Evolutionary conservation across 306 rosid species (phyloP).

Genomic region (Medicago arabica): DNA sequence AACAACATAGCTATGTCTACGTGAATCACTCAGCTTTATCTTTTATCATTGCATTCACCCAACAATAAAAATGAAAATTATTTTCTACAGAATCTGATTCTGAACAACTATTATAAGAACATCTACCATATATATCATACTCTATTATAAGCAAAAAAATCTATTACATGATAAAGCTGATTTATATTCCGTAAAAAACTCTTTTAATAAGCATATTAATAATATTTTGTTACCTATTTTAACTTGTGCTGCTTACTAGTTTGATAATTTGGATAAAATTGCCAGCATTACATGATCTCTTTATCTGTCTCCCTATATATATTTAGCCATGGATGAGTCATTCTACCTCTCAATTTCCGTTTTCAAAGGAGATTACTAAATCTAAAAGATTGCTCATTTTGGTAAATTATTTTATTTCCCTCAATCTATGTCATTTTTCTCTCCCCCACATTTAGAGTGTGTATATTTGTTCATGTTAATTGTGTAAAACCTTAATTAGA

Average conservation of each 20-base stretch:
- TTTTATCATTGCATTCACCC: not conserved
- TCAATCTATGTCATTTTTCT: not conserved
- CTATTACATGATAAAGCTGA: too few relatives aligned
- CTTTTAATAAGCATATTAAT: too few relatives aligned
- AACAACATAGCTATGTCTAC: not conserved
- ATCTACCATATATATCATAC: not conserved
- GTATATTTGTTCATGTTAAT: not conserved
- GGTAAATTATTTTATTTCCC: constrained; percentile 8
- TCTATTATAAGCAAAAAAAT: not conserved
- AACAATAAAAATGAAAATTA: not conserved
- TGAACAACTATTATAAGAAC: not conserved
- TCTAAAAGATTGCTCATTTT: constrained; percentile 28
- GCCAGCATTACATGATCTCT: constrained; percentile 46
- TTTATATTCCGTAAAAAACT: too few relatives aligned
- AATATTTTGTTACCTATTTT: not conserved
- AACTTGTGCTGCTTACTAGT: not conserved
- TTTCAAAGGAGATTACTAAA: constrained; percentile 32
- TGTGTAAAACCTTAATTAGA: constrained; percentile 4
- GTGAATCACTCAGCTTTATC: not conserved
- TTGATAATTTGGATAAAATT: constrained; percentile 57
- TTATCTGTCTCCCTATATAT: constrained; percentile 30
- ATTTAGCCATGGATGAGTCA: constrained; percentile 7
- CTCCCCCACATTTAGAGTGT: not conserved
- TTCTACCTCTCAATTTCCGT: constrained; percentile 36
- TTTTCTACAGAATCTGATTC: not conserved